A percentile compares a stretch with the other conserved stretches of the same genome.
Conservation (phyloP, 2,329 filamentous ascomycete genomes). For the Phialophora chinensis region DNA sequence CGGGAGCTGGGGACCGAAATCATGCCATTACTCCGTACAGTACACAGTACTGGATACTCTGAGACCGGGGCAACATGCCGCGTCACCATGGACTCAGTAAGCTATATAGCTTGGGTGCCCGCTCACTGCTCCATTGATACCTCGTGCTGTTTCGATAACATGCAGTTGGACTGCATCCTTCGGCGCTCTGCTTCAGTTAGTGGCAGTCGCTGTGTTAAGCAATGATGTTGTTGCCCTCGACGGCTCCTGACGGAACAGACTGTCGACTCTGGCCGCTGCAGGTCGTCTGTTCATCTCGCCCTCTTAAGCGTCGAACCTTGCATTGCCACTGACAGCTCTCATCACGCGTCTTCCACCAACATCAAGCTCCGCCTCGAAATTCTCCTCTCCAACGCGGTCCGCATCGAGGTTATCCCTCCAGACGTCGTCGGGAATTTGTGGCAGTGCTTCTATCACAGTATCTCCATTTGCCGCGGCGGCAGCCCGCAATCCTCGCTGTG, state of each 20-base stretch:
- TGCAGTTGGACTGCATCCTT: not conserved
- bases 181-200: not conserved
- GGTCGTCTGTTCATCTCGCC: not conserved
- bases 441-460: constrained; percentile 10
- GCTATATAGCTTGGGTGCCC: not conserved
- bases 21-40: not conserved
- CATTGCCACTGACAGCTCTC: constrained; percentile 36
- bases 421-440: constrained; percentile 11
- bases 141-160: not conserved
- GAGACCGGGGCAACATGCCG: not conserved
- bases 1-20: not conserved
- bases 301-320: constrained; percentile 25
- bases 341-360: constrained; percentile 17
- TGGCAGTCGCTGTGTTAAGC: not conserved
- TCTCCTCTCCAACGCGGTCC: constrained; percentile 39
- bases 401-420: constrained; percentile 39
- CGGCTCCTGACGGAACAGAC: not conserved
- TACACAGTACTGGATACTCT: not conserved
- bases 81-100: not conserved
- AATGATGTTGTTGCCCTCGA: constrained; percentile 1
- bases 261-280: not conserved
- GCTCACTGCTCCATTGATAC: not conserved
- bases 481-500: constrained; percentile 13
- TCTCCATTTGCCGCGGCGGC: constrained; percentile 8
- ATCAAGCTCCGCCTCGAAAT: constrained; percentile 29